Conservation (phyloP, 306 rosid species). For the Prunus padus region DNA sequence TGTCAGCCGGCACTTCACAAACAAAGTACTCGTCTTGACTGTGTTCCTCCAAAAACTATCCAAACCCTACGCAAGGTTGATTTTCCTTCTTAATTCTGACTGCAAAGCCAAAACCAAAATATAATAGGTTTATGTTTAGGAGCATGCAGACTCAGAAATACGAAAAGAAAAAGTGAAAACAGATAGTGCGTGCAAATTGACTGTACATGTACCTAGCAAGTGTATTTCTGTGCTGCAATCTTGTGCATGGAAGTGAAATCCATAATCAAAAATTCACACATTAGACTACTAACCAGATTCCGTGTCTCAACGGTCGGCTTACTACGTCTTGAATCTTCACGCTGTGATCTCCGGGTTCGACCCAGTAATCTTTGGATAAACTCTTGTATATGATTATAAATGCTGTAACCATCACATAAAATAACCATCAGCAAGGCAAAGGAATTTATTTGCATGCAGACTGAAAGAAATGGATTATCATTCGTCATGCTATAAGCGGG, state of each 20-base stretch:
- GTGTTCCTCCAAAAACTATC: neutral
- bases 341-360: conserved; percentile 40
- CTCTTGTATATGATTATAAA: conserved; percentile 73
- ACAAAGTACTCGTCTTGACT: neutral
- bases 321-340: conserved; percentile 15
- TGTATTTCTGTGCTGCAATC: neutral
- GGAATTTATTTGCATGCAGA: neutral
- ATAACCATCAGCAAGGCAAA: neutral
- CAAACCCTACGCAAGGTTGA: conserved; percentile 16
- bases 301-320: neutral
- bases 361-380: conserved; percentile 47
- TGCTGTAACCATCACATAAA: conserved; percentile 57
- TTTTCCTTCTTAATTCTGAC: conserved; percentile 42
- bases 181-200: neutral
- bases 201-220: neutral
- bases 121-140: neutral
- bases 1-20: conserved; percentile 4
- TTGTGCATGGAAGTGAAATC: conserved; percentile 2
- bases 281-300: conserved; percentile 37
- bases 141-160: neutral
- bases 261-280: conserved; percentile 4
- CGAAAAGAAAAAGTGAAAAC: too few relatives aligned
- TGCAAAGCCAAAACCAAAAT: conserved; percentile 37
- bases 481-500: neutral
- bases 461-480: neutral